Conservation (phyloP, 345 rosid species). For the Zanthoxylum bungeanum region DNA sequence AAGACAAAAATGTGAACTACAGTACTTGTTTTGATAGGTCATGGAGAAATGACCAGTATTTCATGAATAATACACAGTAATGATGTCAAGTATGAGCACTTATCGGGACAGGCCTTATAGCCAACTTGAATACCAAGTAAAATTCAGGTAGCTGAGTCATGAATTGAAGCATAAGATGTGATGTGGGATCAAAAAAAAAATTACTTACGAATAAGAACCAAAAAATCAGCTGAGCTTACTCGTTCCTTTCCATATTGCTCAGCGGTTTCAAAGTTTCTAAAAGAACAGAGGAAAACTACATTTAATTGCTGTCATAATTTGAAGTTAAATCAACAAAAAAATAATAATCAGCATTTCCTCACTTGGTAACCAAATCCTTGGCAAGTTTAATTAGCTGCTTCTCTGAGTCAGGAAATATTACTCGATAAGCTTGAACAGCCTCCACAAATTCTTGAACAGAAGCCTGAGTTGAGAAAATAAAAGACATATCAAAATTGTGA, state of each 20-base stretch:
- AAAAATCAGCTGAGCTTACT: slow-evolving; percentile 53
- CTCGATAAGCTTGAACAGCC: slow-evolving; percentile 86
- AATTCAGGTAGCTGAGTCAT: neutral
- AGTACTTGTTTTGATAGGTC: neutral
- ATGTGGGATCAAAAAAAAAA: slow-evolving; percentile 16
- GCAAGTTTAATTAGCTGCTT: slow-evolving; percentile 74
- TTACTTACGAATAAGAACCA: slow-evolving; percentile 62
- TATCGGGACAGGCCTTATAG: neutral
- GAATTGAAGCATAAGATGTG: slow-evolving; percentile 7
- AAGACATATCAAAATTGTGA: neutral
- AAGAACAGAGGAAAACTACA: slow-evolving; percentile 16
- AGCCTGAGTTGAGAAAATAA: slow-evolving; percentile 43
- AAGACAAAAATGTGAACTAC: neutral
- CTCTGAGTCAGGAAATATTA: slow-evolving; percentile 95
- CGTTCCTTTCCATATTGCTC: slow-evolving; percentile 55
- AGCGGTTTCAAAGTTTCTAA: slow-evolving; percentile 72
- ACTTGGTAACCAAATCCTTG: slow-evolving; percentile 68
- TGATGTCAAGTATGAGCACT: neutral
- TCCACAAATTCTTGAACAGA: slow-evolving; percentile 80
- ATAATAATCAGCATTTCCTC: neutral
- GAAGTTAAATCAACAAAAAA: neutral
- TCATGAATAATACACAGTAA: neutral
- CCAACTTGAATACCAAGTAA: neutral
- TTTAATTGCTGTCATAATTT: neutral
- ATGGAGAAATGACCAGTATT: slow-evolving; percentile 4